These are phyloP conservation scores for Mallotus repandus DNA, from an alignment of 441 rosid genomes.

Conservation along the genomic window DNA sequence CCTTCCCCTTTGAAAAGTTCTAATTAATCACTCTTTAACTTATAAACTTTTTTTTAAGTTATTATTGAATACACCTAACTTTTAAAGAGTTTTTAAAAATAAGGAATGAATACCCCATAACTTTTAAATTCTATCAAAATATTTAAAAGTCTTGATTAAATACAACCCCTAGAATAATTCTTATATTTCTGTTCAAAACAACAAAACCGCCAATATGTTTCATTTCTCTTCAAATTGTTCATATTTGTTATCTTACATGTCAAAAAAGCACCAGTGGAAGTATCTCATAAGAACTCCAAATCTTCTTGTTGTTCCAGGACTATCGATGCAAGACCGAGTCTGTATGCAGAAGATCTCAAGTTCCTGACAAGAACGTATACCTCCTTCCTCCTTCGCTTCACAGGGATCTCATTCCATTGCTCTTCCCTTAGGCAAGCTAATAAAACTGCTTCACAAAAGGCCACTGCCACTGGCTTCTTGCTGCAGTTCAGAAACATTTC, in stretches of 20 bases:
- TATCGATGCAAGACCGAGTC: conserved; percentile 73
- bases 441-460: conserved; percentile 65
- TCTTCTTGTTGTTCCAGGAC: conserved; percentile 65
- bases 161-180: no score
- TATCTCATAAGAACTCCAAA: conserved; percentile 42
- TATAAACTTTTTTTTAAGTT: no score
- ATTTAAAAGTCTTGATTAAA: no score
- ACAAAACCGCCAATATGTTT: no score
- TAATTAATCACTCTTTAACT: no score
- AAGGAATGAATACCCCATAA: no score
- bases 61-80: no score
- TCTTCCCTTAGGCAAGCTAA: conserved; percentile 62
- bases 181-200: no score
- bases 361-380: conserved; percentile 71
- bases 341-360: conserved; percentile 72
- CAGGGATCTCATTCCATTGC: conserved; percentile 60
- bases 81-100: no score
- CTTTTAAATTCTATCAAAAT: no score
- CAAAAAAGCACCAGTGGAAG: not conserved
- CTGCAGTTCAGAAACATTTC: conserved; percentile 36
- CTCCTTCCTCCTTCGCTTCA: conserved; percentile 51
- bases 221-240: no score
- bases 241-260: not conserved
- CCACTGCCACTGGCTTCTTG: conserved; percentile 63
- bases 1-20: no score